phyloP scores from a whole-genome alignment of 257 asterid genomes.

The Apocynum venetum region DNA sequence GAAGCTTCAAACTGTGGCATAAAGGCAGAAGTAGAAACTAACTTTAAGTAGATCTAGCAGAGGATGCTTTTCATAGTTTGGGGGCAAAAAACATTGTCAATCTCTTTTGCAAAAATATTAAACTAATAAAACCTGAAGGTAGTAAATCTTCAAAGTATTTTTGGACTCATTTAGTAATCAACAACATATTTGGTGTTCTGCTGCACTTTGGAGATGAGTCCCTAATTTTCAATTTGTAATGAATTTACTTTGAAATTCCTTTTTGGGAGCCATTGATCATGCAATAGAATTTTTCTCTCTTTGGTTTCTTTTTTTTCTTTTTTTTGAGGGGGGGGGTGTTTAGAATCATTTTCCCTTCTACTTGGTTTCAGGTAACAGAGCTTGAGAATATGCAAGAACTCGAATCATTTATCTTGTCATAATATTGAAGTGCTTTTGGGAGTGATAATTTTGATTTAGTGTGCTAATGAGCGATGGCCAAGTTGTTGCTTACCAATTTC shows the following conservation, averaged over 20 bases:
- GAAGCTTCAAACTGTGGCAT: not conserved
- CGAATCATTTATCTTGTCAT: not conserved
- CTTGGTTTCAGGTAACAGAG: not conserved
- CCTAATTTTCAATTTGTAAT: not conserved
- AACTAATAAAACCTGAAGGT: not conserved
- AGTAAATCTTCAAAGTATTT: not conserved
- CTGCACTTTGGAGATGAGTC: not conserved
- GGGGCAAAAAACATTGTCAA: not conserved
- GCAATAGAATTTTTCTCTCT: no score
- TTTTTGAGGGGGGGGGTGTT: not conserved
- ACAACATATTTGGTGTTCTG: not conserved
- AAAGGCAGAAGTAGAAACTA: not conserved
- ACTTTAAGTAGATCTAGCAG: not conserved
- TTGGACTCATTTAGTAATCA: not conserved
- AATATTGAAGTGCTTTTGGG: not conserved
- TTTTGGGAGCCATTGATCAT: not conserved
- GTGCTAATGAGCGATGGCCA: not conserved
- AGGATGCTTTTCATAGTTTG: not conserved
- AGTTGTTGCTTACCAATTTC: not conserved
- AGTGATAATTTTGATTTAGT: not conserved
- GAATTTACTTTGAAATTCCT: not conserved
- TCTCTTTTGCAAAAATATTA: not conserved
- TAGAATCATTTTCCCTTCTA: not conserved
- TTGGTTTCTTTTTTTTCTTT: not conserved
- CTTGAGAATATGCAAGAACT: not conserved